Conservation (phyloP, 129 eudicot species). For the Dittrichia graveolens region DNA sequence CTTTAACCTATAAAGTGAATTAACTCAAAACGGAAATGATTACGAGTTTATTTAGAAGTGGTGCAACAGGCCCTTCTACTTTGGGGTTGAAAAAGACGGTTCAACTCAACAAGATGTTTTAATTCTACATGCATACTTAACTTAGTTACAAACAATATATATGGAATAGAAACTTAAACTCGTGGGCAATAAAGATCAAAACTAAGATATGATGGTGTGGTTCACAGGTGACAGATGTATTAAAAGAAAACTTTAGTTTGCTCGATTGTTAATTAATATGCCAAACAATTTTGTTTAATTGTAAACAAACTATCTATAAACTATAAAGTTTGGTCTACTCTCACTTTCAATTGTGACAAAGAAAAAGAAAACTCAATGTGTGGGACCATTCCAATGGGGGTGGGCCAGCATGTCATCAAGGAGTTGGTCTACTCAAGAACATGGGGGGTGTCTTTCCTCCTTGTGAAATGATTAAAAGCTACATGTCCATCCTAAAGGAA, state of each 20-base stretch:
- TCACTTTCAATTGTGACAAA: slow-evolving; percentile 29
- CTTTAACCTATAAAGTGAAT: too few relatives aligned
- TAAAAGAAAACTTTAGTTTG: neutral
- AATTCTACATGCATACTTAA: too few relatives aligned
- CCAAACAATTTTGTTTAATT: neutral
- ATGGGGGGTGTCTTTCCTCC: slow-evolving; percentile 26
- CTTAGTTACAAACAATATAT: too few relatives aligned
- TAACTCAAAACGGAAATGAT: too few relatives aligned
- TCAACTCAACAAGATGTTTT: too few relatives aligned
- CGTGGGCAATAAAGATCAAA: too few relatives aligned
- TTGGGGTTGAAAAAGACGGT: too few relatives aligned
- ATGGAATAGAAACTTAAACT: too few relatives aligned
- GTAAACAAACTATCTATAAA: neutral
- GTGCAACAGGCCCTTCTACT: too few relatives aligned
- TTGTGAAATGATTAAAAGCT: slow-evolving; percentile 49
- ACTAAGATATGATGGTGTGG: too few relatives aligned
- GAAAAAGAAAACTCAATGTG: slow-evolving; percentile 24
- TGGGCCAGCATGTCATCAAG: slow-evolving; percentile 28
- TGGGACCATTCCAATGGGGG: slow-evolving; percentile 20
- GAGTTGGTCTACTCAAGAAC: slow-evolving; percentile 31
- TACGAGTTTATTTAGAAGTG: too few relatives aligned
- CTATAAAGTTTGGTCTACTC: slow-evolving; percentile 22
- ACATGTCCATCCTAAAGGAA: slow-evolving; percentile 14
- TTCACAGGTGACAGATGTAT: too few relatives aligned
- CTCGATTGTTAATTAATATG: neutral